Evolutionary conservation across 352 stramenopile species (phyloP).

Genomic region (Detonula confervacea): DNA sequence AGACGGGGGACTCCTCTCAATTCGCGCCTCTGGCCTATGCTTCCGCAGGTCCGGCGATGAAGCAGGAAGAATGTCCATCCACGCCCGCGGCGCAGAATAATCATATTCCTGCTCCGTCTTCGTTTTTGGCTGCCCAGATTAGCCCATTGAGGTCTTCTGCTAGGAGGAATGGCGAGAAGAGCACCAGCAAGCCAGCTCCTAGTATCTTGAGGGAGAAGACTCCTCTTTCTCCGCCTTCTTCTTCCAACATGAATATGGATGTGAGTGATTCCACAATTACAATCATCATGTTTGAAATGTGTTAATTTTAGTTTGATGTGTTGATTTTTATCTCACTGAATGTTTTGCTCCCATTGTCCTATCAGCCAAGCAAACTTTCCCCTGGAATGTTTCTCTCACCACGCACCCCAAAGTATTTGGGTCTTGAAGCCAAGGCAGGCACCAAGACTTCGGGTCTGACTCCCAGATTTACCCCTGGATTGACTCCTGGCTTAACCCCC

Average conservation of each 20-base stretch:
- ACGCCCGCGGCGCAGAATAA: not conserved
- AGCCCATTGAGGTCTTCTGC: constrained; percentile 43
- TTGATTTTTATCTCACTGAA: too few species aligned
- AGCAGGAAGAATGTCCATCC: constrained; percentile 8
- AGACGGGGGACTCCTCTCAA: not conserved
- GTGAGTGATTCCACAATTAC: constrained; percentile 19
- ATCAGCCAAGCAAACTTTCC: constrained; percentile 13
- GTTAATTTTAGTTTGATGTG: too few species aligned
- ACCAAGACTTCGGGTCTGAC: constrained; percentile 14
- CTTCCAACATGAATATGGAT: constrained; percentile 9
- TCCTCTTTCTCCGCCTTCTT: constrained; percentile 20
- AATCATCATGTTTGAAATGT: too few species aligned
- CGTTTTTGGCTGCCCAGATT: constrained; percentile 59
- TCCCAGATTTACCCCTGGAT: too few species aligned
- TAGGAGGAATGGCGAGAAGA: constrained; percentile 1
- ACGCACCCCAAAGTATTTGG: constrained; percentile 33
- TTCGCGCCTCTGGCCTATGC: not conserved
- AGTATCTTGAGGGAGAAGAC: constrained; percentile 12
- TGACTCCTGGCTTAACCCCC: constrained; percentile 51
- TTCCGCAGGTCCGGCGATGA: not conserved
- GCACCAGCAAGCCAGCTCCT: not conserved
- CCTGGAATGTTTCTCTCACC: constrained; percentile 48
- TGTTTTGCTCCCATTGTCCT: not conserved
- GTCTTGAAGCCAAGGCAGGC: not conserved
- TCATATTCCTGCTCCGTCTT: constrained; percentile 30